Conservation (phyloP, 208 protist genomes). For the Trypanosoma boissoni region DNA sequence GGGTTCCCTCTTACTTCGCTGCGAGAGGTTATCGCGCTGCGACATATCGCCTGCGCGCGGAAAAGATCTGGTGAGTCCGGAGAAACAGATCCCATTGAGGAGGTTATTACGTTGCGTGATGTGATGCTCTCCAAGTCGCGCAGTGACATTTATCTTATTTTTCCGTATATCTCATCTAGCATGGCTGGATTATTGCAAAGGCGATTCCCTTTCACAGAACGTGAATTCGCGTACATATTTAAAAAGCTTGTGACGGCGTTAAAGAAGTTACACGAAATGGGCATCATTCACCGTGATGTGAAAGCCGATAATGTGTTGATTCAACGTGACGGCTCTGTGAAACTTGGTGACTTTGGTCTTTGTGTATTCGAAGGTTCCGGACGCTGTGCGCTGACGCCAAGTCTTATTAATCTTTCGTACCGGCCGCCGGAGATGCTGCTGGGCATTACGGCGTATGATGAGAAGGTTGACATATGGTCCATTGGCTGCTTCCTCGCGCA, state of each 20-base stretch:
- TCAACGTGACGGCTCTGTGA: constrained; percentile 50
- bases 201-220: constrained; percentile 52
- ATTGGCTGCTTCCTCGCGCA: constrained; percentile 95
- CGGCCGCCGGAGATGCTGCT: constrained; percentile 95
- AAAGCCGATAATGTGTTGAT: constrained; percentile 89
- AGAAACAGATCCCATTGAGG: constrained; percentile 42
- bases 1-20: constrained; percentile 88
- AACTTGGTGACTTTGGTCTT: constrained; percentile 84
- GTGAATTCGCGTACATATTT: constrained; percentile 78
- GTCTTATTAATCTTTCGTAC: constrained; percentile 95
- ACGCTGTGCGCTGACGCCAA: constrained; percentile 65
- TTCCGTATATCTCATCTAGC: constrained; percentile 68
- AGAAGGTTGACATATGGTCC: constrained; percentile 93
- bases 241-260: constrained; percentile 55
- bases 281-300: constrained; percentile 91
- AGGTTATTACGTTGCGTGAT: constrained; percentile 69
- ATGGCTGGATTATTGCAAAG: constrained; percentile 63
- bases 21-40: constrained; percentile 80
- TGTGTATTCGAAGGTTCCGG: constrained; percentile 56
- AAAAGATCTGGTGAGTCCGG: constrained; percentile 3
- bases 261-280: constrained; percentile 75
- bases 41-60: constrained; percentile 66
- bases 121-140: constrained; percentile 59
- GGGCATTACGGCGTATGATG: constrained; percentile 78
- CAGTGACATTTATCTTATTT: constrained; percentile 80